Base-by-base conservation (phyloP, 257 asterid genomes). In the Scutellaria galericulata region DNA sequence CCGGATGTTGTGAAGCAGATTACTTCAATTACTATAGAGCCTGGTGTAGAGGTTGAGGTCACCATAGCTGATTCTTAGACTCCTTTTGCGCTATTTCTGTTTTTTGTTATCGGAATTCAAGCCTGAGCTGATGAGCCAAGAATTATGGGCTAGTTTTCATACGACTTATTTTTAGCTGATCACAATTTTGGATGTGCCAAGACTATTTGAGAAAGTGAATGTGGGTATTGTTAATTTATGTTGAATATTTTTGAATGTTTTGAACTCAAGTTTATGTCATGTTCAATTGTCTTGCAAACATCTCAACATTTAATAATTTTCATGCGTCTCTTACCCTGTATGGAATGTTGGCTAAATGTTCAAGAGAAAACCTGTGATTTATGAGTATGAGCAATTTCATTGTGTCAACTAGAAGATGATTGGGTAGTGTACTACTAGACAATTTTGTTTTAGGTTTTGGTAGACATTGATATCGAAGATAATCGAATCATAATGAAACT, bases 1-100 rank as follows among this genome's bases (percentile, higher is more conserved):
- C 86, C 90, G 1, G 87, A 87, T 31, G 92, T 87, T 4, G 92
- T 87, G 76, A 87, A 87, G 85, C 92, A 87, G 82, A 87, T 87
- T 56, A 85, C 92, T 77, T 87, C 90, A 1, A 87, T 87, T 60
- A 83, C 90, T 3, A 87, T 84, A 1, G 92, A 87, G 83, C 90
- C 90, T 54, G 90, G 90, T 71, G 90, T 85, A 0, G 87, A 85
- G 83, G 90, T 85, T 52, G 90, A 87, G 75, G 90, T 87, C 45
- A 87, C 88, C 54, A 87, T 87, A 39, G 92, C 90, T 0, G 91
- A 86, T 65, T 73, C 88, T 22, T 86, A 75, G 71, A 67, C n/a
- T 46, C 4, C 13, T 54, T 12, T 39, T 44, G 42, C 18, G 7
- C 10, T 20, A 27, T 45, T 72, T 79, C 41, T 35, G 76, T 54